Base-by-base conservation (phyloP, 768 basidiomycete genomes). In the Leccinum olivaceopallidum region DNA sequence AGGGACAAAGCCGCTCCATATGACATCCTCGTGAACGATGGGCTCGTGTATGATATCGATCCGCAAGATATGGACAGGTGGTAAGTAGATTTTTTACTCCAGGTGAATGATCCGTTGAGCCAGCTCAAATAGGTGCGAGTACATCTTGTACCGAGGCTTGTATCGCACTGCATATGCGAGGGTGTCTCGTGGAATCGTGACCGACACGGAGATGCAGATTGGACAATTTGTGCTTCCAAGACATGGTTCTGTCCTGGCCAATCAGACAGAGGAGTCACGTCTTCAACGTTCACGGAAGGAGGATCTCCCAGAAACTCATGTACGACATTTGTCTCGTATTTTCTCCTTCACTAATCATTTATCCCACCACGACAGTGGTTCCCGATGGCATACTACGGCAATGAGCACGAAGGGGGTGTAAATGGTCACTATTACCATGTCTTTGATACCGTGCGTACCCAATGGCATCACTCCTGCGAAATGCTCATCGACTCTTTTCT, bases 161-260 rank as follows among this genome's bases (percentile, higher is more conserved):
- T 88, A 91, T 69, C 81, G 90, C 18, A 91, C 89, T 3, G 78
- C 87, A n/a, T 95, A 92, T 69, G 93, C 89, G 0, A 83, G 94
- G 18, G 73, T 96, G 18, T 91, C 92, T 12, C 83, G 92, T 20
- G 87, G 91, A 24, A 86, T 85, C 36, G 89, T 96, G 63, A 94
- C 92, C 26, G 94, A 96, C 68, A 95, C 94, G 1, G 93, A 95
- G 68, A 80, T 94, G 55, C 94, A 94, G 74, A 85, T 95, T 39
- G 93, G 87, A 12, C 92, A 91, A 72, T 95, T 94, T 69, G 81
- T 90, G 53, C 70, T 95, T 4, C 92, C 92, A 0, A 80, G 76
- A 51, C 79, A 85, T 57, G 87, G 84, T 0, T 67, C 72, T 60
- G 70, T 71, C 18, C 81, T 86, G 4, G 76, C 77, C 24, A 84